Base-by-base conservation (phyloP, 2,329 filamentous ascomycete genomes). In the Stagonosporopsis cucurbitacearum region DNA sequence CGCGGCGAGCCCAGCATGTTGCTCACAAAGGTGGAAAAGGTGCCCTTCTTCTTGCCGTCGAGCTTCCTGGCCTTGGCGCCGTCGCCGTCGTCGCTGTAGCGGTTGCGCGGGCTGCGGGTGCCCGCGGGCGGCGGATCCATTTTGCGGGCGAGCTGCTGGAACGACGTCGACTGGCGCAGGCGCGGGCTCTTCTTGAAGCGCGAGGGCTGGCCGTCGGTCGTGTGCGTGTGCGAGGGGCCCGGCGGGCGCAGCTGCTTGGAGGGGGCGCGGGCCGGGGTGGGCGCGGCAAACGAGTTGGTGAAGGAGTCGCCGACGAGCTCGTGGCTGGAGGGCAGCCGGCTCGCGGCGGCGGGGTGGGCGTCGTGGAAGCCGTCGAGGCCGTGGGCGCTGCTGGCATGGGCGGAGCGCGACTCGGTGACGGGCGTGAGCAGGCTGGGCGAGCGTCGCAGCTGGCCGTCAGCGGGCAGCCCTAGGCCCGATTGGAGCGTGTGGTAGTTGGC, bases 1-100 rank as follows among this genome's bases (percentile, higher is more conserved):
- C 93, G 91, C 49, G 91, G 92, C 32, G 92, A 94, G 63, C 74
- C 73, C 57, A 77, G 66, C 65, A 75, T 69, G 66, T 65, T 73
- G 68, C 69, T 75, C 67, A 77, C 65, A 60, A 77, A 76, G 68
- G 63, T 72, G 20, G 70, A 72, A 50, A 77, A 77, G 62, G 73
- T 69, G 62, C 71, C 68, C 70, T 77, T 77, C 67, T 77, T 77
- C 70, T 75, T 77, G 58, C 67, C 67, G 59, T 72, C 73, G 25
- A 68, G 69, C 47, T 67, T 66, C 22, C 72, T 70, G 57, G 62
- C 63, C 63, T 66, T 67, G 17, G 64, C 54, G 33, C 41, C 53
- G 33, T 71, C 73, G 60, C 59, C 65, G 49, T 76, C 74, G 60
- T 72, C 74, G 63, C 73, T 75, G 68, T 75, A 75, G 58, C 74